Base-by-base conservation (phyloP, 2,329 filamentous ascomycete species). In the Falciphora oryzae region DNA sequence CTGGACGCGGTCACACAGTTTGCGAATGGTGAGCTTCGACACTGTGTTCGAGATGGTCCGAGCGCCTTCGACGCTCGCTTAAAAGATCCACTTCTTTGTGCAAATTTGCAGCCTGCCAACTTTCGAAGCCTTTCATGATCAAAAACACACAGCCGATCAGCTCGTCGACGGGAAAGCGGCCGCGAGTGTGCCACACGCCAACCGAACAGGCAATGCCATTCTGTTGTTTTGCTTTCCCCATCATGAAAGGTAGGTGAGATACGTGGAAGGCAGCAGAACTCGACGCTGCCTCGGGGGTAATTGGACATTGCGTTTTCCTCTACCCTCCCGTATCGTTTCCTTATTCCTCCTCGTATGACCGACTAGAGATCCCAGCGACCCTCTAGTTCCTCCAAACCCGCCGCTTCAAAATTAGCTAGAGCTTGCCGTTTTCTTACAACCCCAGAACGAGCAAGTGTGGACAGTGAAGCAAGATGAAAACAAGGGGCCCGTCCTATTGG, bases 401-500 rank as follows among this genome's bases (percentile, higher is more conserved):
- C 44, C 44, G 44, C 85, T 87, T 87, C 83, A 77, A 84, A 79
- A 79, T 78, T 80, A 84, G 85, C 85, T 87, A 87, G 85, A 87
- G 84, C 85, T 85, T 86, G 83, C 80, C 85, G 84, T 78, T 78
- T 81, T 74, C 75, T 58, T 74, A 77, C 74, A 71, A 73, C 74
- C 71, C 78, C 76, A 85, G 79, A 81, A 79, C 83, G 84, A 75
- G 80, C 82, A 85, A 84, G 85, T 87, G 85, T 87, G 85, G 85
- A 88, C 85, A 86, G 77, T 86, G 85, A 88, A 88, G 85, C 85
- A 80, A 88, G 70, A 88, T 77, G 66, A 77, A 83, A 78, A 78
- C 38, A 62, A n/a, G 60, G 60, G 60, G 27, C 27, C 60, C 27
- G 60, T 50, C 50, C 38, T 44, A 27, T 62, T 53, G 44, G 44